phyloP scores from a whole-genome alignment of 2,329 filamentous ascomycete genomes.

The Fonsecaea erecta region DNA sequence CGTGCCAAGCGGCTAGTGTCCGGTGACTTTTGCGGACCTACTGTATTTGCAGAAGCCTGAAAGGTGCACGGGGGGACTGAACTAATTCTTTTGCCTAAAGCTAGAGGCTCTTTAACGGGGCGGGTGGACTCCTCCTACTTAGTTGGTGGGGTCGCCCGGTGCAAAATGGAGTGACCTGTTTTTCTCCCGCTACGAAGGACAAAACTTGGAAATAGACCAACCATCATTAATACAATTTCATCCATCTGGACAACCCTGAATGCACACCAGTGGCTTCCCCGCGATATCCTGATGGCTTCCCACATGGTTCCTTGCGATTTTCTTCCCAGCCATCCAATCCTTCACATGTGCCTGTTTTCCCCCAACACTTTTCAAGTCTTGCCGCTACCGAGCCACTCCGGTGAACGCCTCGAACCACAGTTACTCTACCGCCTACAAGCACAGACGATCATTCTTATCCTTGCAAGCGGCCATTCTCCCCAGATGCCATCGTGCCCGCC shows the following conservation, averaged over 20 bases:
- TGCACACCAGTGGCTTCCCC: background rate
- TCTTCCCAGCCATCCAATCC: background rate
- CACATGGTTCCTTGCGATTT: background rate
- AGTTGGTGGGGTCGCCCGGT: background rate
- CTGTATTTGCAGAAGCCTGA: slow-evolving; percentile 11
- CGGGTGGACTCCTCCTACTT: no score
- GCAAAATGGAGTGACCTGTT: background rate
- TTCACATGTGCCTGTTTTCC: background rate
- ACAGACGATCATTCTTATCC: background rate
- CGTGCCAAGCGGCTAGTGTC: background rate
- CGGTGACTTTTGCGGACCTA: background rate
- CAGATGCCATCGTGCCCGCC: background rate
- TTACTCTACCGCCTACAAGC: background rate
- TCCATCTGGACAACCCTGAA: background rate
- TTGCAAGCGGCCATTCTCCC: background rate
- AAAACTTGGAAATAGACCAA: background rate
- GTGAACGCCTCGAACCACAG: background rate
- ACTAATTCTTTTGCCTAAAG: background rate
- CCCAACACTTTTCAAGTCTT: background rate
- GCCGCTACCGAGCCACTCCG: background rate
- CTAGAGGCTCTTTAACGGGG: background rate
- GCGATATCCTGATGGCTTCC: background rate
- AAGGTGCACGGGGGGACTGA: background rate
- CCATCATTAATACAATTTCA: background rate
- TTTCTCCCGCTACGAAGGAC: background rate